Conservation (phyloP, 495 filamentous ascomycete species). For the Xylaria telfairii region DNA sequence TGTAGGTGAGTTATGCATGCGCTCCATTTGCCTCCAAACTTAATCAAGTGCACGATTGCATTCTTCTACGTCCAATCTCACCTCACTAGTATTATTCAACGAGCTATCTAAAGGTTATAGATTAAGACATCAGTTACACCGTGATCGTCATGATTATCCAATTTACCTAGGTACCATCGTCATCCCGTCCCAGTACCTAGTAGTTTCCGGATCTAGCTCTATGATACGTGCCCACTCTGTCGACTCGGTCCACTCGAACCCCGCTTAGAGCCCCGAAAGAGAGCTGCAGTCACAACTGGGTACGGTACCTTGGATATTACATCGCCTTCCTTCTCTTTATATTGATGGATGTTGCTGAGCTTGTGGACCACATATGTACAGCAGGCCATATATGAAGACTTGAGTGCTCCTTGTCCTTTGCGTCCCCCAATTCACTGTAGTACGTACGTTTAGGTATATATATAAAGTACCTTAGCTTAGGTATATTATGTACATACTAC, state of each 20-base stretch:
- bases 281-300: no score
- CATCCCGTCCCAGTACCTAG: slow-evolving; percentile 22
- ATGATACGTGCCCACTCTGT: not conserved
- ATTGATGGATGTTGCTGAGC: no score
- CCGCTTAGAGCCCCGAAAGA: slow-evolving; percentile 2
- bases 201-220: slow-evolving; percentile 14
- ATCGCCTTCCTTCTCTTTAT: not conserved
- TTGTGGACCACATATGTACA: no score
- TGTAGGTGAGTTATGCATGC: not conserved
- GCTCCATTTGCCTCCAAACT: not conserved
- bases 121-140: not conserved
- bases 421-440: no score
- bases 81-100: not conserved
- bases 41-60: not conserved
- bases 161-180: not conserved
- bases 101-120: not conserved
- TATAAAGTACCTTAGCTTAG: not conserved
- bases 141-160: not conserved
- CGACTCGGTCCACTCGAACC: slow-evolving; percentile 14
- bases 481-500: not conserved
- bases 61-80: not conserved
- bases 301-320: no score
- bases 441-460: not conserved
- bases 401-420: no score
- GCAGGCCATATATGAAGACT: no score